Evolutionary conservation across 345 rosid genomes (phyloP).

Genomic region (Passiflora organensis): DNA sequence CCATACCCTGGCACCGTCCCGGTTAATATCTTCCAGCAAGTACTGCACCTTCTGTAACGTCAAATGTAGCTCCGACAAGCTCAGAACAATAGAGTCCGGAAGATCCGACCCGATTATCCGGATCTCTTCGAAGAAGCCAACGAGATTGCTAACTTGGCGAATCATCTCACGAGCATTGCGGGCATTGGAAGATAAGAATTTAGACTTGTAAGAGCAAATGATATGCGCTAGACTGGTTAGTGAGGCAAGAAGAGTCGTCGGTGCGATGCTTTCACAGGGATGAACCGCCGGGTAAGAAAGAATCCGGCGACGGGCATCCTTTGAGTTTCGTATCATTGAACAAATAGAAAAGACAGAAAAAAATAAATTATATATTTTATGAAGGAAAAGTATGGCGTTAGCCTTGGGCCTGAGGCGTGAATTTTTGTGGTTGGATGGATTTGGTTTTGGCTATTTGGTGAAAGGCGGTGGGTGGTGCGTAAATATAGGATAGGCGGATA

Average conservation of each 20-base stretch:
- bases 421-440: conserved; percentile 3
- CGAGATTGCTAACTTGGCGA: conserved; percentile 46
- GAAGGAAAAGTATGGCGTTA: conserved; percentile 6
- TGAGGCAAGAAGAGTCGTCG: conserved; percentile 46
- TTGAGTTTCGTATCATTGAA: conserved; percentile 33
- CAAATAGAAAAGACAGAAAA: not conserved
- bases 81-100: conserved; percentile 28
- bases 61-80: conserved; percentile 69
- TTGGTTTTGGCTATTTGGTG: not conserved
- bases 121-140: conserved; percentile 46
- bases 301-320: conserved; percentile 51
- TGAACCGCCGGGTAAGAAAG: conserved; percentile 56
- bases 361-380: not conserved
- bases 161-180: conserved; percentile 41
- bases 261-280: conserved; percentile 45
- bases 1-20: conserved; percentile 54
- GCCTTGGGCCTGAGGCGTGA: conserved; percentile 6
- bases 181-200: conserved; percentile 38
- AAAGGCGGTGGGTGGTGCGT: no score
- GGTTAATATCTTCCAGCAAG: conserved; percentile 56
- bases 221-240: conserved; percentile 35
- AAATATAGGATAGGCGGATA: conserved; percentile 1
- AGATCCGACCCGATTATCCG: conserved; percentile 18
- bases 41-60: conserved; percentile 51
- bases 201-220: conserved; percentile 39